Percentiles rank a stretch among this genome's conserved stretches.
Evolutionary conservation across 352 stramenopile species (phyloP).

Genomic region (Globisporangium spiculum): DNA sequence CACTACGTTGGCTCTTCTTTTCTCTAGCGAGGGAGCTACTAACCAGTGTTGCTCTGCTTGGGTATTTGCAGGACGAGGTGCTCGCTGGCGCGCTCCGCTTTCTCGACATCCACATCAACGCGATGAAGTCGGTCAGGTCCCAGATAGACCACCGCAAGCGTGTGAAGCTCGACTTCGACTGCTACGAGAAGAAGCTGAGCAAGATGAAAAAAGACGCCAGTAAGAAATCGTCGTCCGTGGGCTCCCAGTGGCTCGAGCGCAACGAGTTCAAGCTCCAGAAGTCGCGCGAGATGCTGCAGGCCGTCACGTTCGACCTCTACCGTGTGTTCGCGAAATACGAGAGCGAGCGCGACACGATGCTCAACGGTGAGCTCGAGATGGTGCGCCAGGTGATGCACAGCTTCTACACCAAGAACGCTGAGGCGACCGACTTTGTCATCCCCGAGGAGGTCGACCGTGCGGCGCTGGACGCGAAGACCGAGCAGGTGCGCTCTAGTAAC

Average conservation of each 20-base stretch:
- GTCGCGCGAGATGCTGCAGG: constrained; percentile 41
- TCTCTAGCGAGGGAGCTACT: neutral
- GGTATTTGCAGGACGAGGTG: constrained; percentile 43
- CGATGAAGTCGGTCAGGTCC: constrained; percentile 68
- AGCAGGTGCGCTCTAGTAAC: constrained; percentile 21
- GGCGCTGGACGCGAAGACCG: constrained; percentile 40
- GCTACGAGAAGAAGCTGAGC: constrained; percentile 55
- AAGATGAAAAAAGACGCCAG: constrained; percentile 26
- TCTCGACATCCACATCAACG: constrained; percentile 73
- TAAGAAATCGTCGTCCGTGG: constrained; percentile 11
- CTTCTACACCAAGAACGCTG: constrained; percentile 73
- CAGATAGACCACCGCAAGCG: constrained; percentile 66
- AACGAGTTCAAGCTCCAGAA: constrained; percentile 56
- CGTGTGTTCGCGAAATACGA: constrained; percentile 78
- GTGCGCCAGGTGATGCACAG: constrained; percentile 77
- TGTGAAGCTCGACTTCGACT: constrained; percentile 72
- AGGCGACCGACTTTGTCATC: constrained; percentile 67
- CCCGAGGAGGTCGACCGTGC: constrained; percentile 49
- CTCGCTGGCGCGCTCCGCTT: constrained; percentile 59
- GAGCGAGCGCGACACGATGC: constrained; percentile 69
- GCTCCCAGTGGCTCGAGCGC: constrained; percentile 39
- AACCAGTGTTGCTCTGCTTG: neutral
- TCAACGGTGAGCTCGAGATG: constrained; percentile 78
- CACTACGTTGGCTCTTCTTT: neutral
- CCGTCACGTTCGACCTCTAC: constrained; percentile 63